These are phyloP conservation scores for Sphaerulina musiva DNA, from an alignment of 2,329 filamentous ascomycete species.

Conservation along the genomic window DNA sequence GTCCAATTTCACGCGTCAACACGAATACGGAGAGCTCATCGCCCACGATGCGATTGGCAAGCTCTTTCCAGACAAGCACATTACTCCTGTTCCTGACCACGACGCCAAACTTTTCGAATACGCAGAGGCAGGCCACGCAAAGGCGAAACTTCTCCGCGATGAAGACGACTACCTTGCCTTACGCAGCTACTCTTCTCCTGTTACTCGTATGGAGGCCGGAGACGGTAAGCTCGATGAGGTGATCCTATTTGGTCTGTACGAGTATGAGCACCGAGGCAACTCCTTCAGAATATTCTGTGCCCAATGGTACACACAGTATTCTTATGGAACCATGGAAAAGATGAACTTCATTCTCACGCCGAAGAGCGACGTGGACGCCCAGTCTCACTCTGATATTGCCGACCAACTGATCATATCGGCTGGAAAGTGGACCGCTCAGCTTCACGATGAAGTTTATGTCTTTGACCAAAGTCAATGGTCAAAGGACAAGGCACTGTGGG, in stretches of 20 bases:
- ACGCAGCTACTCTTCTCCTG: conserved; percentile 33
- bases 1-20: conserved; percentile 3
- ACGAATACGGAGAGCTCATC: conserved; percentile 11
- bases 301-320: conserved; percentile 26
- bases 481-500: conserved; percentile 35
- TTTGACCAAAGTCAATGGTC: conserved; percentile 40
- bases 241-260: conserved; percentile 38
- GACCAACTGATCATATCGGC: conserved; percentile 37
- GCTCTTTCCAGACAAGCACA: conserved; percentile 11
- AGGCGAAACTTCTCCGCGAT: conserved; percentile 33
- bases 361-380: conserved; percentile 1
- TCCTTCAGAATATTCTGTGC: conserved; percentile 37
- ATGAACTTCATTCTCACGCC: conserved; percentile 19
- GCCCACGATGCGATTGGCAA: conserved; percentile 12
- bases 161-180: conserved; percentile 31
- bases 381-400: conserved; percentile 26
- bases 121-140: conserved; percentile 38
- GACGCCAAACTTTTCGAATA: conserved; percentile 34
- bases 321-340: not conserved
- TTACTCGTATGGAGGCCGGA: conserved; percentile 32
- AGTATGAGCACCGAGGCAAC: conserved; percentile 38
- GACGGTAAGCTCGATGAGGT: conserved; percentile 34
- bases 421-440: conserved; percentile 39
- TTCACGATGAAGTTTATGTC: conserved; percentile 38
- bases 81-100: conserved; percentile 7